Base-by-base conservation (phyloP, 2,329 filamentous ascomycete species). In the Beauveria caledonica region DNA sequence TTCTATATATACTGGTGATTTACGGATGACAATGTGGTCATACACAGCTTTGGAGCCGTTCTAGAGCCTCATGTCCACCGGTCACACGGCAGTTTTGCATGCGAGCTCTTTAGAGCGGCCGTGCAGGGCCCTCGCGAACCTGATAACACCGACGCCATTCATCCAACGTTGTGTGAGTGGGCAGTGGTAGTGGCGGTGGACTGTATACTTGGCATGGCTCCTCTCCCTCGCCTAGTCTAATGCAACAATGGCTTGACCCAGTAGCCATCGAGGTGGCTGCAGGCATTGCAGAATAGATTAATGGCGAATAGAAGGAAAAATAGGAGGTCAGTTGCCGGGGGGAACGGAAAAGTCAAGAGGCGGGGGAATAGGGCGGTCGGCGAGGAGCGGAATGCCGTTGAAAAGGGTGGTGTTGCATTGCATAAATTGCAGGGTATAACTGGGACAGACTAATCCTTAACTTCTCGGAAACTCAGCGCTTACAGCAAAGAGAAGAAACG, bases 11-110 rank as follows among this genome's bases (percentile, higher is more conserved):
- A 58, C 55, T 42, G 36, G n/a, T 6, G 45, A 10, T 9, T 29
- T 50, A 6, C 11, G 33, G 33, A 36, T 39, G 25, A 23, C 44
- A 58, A 23, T 19, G 10, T 44, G 45, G 46, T 50, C 55, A 11
- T 58, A 50, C 55, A 25, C 48, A 58, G 25, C 36, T 21, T 40
- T 29, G 56, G 56, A 45, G 48, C 42, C 7, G 39, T 27, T 58
- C 46, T 51, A 29, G 39, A 58, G 48, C 56, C 56, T 58, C 56
- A 45, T 52, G 46, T 19, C 56, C 25, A 27, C 29, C 48, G 9
- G 56, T 51, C 46, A 58, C 56, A 58, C 46, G 56, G 46, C 54
- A 57, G 54, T 45, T 57, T 36, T 49, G 17, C 46, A 58, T 58
- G 56, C 56, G 55, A 27, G 36, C 56, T 51, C 56, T 58, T 52